Evolutionary conservation across 257 asterid genomes (phyloP), one percentile per base, ranked within the genome.

Genomic region (Forsythia viridissima): DNA sequence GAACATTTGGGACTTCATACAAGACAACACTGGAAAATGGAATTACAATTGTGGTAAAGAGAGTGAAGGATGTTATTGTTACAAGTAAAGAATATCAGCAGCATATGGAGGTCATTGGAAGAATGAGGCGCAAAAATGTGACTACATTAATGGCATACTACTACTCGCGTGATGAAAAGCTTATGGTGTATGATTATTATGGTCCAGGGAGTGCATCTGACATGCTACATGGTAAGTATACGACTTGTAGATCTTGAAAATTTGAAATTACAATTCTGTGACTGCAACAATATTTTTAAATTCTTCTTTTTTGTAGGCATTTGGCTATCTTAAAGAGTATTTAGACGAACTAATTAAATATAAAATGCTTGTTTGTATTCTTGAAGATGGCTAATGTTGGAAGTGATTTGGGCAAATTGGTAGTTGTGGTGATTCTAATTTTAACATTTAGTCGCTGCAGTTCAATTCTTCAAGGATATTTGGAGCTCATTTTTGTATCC

Each of bases 81-180:
- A 79, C 74, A 46, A 77, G 76, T 46, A 70, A 68, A 67, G 82
- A 77, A n/a, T 82, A 77, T 16, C 82, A 77, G 82, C 73, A 77
- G 42, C 85, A 82, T 52, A 82, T 82, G 79, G 80, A 82, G 76
- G 59, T 82, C 61, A 78, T 61, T 13, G 85, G 85, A 12, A 73
- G 30, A 72, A 55, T 82, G 44, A 66, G 76, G 69, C 79, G 73
- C 1, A 76, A 77, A 43, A 82, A 78, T 57, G 82, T 77, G 65
- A 77, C 71, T 77, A 70, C 80, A 15, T 37, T 77, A 8, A 77
- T 81, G 44, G 82, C 79, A 52, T 82, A 77, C 71, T 77, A 73
- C 40, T 77, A 82, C 39, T 82, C 85, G 42, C 70, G 48, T 39
- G 85, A 82, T n/a, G 82, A 82, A 51, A 82, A 77, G 74, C 85